Evolutionary conservation across 208 protist species (phyloP), one percentile per base, ranked within the genome.

Genomic region (Plasmodiophora brassicae): DNA sequence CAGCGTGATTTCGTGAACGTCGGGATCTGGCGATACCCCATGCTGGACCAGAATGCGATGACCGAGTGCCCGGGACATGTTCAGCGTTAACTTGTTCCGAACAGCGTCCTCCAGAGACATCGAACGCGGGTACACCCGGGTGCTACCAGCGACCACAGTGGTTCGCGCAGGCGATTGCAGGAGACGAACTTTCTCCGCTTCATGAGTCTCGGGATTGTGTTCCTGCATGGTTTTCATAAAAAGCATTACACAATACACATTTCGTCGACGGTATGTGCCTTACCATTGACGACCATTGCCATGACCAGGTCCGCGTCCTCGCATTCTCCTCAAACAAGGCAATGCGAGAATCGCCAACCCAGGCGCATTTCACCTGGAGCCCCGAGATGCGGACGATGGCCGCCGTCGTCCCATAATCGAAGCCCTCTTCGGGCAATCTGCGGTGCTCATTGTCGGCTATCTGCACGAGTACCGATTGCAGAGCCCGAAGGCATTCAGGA

Each of bases 251-350:
- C n/a, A n/a, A n/a, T n/a, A n/a, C n/a, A n/a, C n/a, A n/a, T n/a
- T n/a, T n/a, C n/a, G n/a, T n/a, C n/a, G n/a, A n/a, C n/a, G n/a
- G n/a, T n/a, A n/a, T n/a, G n/a, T n/a, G n/a, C n/a, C n/a, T n/a
- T n/a, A n/a, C n/a, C n/a, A n/a, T n/a, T n/a, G 65, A 78, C n/a
- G 65, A 78, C 65, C 65, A 78, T 32, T 78, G 65, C 65, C 65
- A 78, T 32, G 65, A 5, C 65, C 65, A 78, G 5, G n/a, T 38
- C 5, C n/a, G 65, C 5, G 65, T 78, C 5, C 65, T n/a, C 32
- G 14, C 65, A 32, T 78, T 78, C 65, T 78, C 14, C 65, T 78
- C 65, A 32, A 78, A 78, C 14, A 78, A 14, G 14, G 65, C 65
- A 32, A 78, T 78, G 20, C 65, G 5, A 14, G 65, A 78, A 32